Evolutionary conservation across 192 early-diverging fungal genomes (phyloP), one percentile per base, ranked within the genome.

Genomic region (Backusella tuberculispora): DNA sequence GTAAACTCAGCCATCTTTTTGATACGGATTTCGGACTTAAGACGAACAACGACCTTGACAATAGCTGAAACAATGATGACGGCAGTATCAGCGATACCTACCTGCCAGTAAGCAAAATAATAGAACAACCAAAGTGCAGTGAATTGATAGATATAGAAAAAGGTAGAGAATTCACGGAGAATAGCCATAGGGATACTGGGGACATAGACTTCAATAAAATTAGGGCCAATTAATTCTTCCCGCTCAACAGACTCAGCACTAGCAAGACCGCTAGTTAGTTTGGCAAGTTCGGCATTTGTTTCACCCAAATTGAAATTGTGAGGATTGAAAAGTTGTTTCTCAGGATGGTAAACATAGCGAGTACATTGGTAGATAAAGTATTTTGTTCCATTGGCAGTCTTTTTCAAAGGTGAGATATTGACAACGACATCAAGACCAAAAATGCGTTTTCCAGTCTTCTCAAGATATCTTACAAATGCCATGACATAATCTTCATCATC

Each of bases 311-410:
- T 68, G 71, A 88, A 90, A 34, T 74, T 67, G 75, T 83, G 88
- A 21, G 89, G 90, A 56, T 83, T 83, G 82, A 92, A 94, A 26
- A 76, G 75, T 38, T 79, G 72, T n/a, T 75, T 66, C 29, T 82
- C 74, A 2, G 83, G 79, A 75, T 90, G 83, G 76, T 85, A 92
- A 10, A 94, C 88, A 80, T 88, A 94, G 47, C 92, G 89, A 24
- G 90, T 88, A 80, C 90, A 94, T 77, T 94, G 89, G 74, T 86
- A 90, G 17, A 86, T 84, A 73, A 94, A 90, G 77, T 87, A 94
- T 41, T 79, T 80, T 63, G 84, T 84, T 29, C 87, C 87, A 44
- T 75, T 74, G 15, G 75, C 66, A 0, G 91, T 90, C 8, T 63
- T 60, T 41, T 84, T 42, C 21, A 94, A 69, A 37, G 76, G 67